Evolutionary conservation across 352 stramenopile genomes (phyloP), one percentile per base, ranked within the genome.

Genomic region (Phytophthora hibernalis): DNA sequence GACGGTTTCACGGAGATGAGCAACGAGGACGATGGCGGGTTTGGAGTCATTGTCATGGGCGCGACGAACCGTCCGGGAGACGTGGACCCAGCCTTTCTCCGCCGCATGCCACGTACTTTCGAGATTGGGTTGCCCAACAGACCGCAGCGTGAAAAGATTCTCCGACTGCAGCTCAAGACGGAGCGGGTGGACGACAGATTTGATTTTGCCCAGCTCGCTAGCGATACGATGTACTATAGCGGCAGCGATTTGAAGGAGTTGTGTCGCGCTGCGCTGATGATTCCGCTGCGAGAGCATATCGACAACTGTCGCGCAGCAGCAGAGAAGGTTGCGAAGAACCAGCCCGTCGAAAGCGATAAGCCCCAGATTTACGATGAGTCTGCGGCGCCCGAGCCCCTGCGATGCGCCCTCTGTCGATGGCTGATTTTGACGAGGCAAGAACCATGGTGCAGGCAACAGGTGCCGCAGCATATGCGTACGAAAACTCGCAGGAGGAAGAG

Each of bases 101-200:
- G 97, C 35, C 91, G 97, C 21, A 95, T 99, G 74, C 96, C 97
- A n/a, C 89, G 97, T 18, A 92, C 93, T 31, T 99, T 99, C 70
- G 85, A 97, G 64, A 98, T 99, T 55, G 83, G 83, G 20, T 69
- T 99, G n/a, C 97, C 97, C 0, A 76, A 95, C 58, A 70, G 68
- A 43, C 61, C 83, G 43, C 92, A 97, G 67, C 84, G 97, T 50
- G 83, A 98, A 50, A 88, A 98, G 57, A 99, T 99, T 70, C 81
- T 99, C 40, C 77, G 81, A 7, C 70, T 99, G 13, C 93, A 98
- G 43, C 76, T 99, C 22, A 81, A 90, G 52, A 96, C 90, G 33
- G 95, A 99, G 69, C 59, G 42, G 5, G 42, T 98, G 6, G 83
- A 82, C 16, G 24, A 68, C 7, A 64, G 79, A 61, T 92, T 98